Conservation (phyloP, 2,329 filamentous ascomycete genomes). For the Rhynchosporium graminicola region DNA sequence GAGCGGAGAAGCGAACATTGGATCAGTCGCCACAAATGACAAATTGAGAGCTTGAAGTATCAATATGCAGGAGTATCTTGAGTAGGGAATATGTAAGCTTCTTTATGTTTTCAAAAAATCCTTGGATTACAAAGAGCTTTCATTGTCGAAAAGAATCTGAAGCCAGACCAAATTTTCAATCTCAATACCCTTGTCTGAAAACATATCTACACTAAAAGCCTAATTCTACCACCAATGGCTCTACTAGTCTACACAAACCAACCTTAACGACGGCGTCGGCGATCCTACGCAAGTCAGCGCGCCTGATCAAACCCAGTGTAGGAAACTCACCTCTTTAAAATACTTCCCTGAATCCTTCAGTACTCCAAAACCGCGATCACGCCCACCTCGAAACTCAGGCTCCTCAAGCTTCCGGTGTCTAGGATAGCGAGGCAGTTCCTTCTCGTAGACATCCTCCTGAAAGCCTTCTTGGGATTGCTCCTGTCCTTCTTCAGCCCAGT, state of each 20-base stretch:
- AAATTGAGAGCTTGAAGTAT: too few species aligned
- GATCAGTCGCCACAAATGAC: too few species aligned
- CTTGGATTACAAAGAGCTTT: too few species aligned
- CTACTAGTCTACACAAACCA: background rate
- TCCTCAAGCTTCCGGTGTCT: background rate
- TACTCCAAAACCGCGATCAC: slow-evolving; percentile 2
- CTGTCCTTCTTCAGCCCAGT: background rate
- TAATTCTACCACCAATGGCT: too few species aligned
- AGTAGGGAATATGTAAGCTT: too few species aligned
- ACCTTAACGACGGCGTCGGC: background rate
- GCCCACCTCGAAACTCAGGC: background rate
- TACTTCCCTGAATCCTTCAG: background rate
- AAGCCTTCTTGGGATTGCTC: background rate
- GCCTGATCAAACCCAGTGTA: background rate
- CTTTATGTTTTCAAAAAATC: too few species aligned
- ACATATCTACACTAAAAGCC: too few species aligned
- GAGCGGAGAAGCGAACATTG: too few species aligned
- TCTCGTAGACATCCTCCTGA: background rate
- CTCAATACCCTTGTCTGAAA: too few species aligned
- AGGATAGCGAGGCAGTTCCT: background rate
- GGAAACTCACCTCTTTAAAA: background rate
- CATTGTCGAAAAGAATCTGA: too few species aligned
- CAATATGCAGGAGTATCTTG: too few species aligned
- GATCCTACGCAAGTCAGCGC: background rate
- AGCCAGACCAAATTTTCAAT: too few species aligned